Conservation (phyloP, 371 early-diverging fungal genomes). For the Mucor sp. region DNA sequence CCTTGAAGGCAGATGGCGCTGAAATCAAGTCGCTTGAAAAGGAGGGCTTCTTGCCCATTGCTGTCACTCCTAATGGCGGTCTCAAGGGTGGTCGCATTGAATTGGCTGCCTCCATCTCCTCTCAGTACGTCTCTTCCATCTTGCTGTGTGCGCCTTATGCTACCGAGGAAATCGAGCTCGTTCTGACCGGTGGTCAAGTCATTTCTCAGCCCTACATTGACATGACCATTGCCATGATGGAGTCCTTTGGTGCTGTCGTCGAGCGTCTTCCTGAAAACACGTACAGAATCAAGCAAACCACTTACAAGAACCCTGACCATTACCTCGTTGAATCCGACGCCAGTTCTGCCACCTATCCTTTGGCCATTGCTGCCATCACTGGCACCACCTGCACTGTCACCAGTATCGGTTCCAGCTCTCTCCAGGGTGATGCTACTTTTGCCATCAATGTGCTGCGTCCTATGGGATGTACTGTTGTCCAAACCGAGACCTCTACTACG, state of each 20-base stretch:
- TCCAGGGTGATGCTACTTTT: constrained; percentile 93
- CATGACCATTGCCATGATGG: constrained; percentile 98
- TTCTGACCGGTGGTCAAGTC: constrained; percentile 89
- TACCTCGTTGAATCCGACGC: constrained; percentile 97
- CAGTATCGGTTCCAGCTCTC: constrained; percentile 86
- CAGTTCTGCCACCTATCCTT: constrained; percentile 96
- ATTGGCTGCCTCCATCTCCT: constrained; percentile 91
- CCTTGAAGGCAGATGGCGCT: constrained; percentile 81
- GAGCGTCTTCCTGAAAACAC: constrained; percentile 75
- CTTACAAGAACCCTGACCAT: constrained; percentile 77
- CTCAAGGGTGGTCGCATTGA: constrained; percentile 89
- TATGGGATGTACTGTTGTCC: constrained; percentile 91
- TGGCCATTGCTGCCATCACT: constrained; percentile 97
- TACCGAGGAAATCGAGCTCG: constrained; percentile 74
- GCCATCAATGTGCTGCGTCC: constrained; percentile 89
- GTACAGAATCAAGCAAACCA: constrained; percentile 79
- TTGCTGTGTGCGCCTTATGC: constrained; percentile 96
- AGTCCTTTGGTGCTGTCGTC: constrained; percentile 86
- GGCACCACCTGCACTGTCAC: constrained; percentile 87
- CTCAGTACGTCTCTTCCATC: constrained; percentile 97
- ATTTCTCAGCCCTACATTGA: constrained; percentile 98
- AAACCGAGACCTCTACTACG: constrained; percentile 86
- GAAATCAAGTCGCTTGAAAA: constrained; percentile 77
- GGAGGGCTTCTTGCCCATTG: constrained; percentile 87
- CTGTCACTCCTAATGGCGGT: constrained; percentile 74